A percentile compares a stretch with the other conserved stretches of the same genome.
phyloP scores from a whole-genome alignment of 805 yeast genomes.

The Saccharomyces kudriavzevii region DNA sequence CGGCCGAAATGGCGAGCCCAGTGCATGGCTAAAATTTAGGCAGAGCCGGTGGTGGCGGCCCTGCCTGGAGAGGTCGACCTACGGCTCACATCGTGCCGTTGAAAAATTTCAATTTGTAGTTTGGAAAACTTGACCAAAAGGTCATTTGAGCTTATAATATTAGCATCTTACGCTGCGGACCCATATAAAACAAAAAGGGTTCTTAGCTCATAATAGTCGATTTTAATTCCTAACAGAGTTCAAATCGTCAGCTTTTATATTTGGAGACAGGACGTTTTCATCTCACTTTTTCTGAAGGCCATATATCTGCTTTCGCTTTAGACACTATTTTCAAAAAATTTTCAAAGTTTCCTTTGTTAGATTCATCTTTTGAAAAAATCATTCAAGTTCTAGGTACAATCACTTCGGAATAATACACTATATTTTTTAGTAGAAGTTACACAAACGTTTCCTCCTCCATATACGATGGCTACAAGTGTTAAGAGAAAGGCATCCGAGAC shows the following conservation, averaged over 20 bases:
- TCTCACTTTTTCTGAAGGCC: background rate
- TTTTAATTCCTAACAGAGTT: background rate
- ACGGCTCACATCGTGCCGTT: background rate
- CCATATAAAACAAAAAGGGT: background rate
- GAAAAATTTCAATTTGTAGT: background rate
- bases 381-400: background rate
- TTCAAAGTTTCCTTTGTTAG: background rate
- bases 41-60: background rate
- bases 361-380: background rate
- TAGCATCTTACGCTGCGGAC: background rate
- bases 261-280: background rate
- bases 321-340: background rate
- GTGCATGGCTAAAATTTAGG: background rate
- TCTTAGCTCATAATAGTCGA: background rate
- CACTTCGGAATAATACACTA: background rate
- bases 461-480: conserved; percentile 4
- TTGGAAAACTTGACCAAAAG: background rate
- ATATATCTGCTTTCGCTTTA: background rate
- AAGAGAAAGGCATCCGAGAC: conserved; percentile 21
- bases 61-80: background rate
- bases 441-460: conserved; percentile 3
- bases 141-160: background rate
- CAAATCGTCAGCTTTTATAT: background rate
- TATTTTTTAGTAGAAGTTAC: background rate
- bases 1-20: background rate